Conservation (phyloP, 2,329 filamentous ascomycete genomes). For the Clathrospora elynae region DNA sequence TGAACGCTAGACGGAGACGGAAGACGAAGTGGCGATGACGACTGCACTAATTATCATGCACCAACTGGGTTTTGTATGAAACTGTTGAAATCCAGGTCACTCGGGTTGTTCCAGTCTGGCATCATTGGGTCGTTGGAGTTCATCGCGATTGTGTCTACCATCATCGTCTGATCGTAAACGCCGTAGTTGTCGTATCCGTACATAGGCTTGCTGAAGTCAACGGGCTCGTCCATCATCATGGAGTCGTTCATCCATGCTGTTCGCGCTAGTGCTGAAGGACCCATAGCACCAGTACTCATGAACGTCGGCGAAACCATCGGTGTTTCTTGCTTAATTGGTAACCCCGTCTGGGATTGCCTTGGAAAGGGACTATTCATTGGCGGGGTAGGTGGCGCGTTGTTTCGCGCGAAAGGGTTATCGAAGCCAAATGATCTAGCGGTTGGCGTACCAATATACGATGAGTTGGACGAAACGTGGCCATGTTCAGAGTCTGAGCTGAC, state of each 20-base stretch:
- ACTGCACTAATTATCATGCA: constrained; percentile 34
- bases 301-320: constrained; percentile 38
- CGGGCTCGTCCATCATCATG: constrained; percentile 45
- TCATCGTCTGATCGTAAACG: constrained; percentile 41
- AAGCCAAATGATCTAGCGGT: constrained; percentile 42
- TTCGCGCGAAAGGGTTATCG: constrained; percentile 38
- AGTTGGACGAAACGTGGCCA: constrained; percentile 50
- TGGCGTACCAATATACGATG: constrained; percentile 48
- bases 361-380: constrained; percentile 48
- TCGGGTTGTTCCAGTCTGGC: constrained; percentile 43
- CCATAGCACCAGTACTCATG: constrained; percentile 36
- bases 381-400: constrained; percentile 46
- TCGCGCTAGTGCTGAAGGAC: constrained; percentile 39
- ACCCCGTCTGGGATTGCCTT: constrained; percentile 39
- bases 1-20: constrained; percentile 40
- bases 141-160: constrained; percentile 42
- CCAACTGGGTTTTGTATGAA: constrained; percentile 46
- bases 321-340: constrained; percentile 41
- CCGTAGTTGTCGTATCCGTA: constrained; percentile 40
- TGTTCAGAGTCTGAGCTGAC: constrained; percentile 64
- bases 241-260: constrained; percentile 40
- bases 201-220: constrained; percentile 45
- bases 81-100: constrained; percentile 45
- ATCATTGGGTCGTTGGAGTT: constrained; percentile 40
- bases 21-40: constrained; percentile 23